phyloP scores from a whole-genome alignment of 768 basidiomycete genomes.

The Termitomyces bulborhizus region DNA sequence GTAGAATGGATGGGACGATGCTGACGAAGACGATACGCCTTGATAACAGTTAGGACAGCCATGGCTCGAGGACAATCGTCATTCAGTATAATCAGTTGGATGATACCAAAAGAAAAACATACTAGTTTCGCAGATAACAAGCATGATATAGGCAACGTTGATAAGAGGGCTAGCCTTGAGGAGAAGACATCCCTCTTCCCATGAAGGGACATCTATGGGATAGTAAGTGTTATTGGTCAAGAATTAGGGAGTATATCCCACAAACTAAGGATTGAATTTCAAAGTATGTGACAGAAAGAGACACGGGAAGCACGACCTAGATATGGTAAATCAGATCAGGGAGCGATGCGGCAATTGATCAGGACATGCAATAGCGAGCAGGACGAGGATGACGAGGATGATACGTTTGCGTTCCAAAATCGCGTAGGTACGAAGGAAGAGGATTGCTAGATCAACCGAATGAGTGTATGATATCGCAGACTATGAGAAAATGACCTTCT shows the following conservation, averaged over 20 bases:
- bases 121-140: constrained; percentile 36
- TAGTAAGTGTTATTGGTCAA: background rate
- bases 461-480: background rate
- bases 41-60: constrained; percentile 29
- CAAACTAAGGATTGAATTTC: constrained; percentile 30
- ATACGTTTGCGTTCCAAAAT: constrained; percentile 33
- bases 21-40: constrained; percentile 33
- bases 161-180: constrained; percentile 28
- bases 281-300: constrained; percentile 23
- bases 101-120: constrained; percentile 6
- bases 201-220: background rate
- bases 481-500: constrained; percentile 21
- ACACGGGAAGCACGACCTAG: constrained; percentile 26
- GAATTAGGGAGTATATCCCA: constrained; percentile 8
- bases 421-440: constrained; percentile 38
- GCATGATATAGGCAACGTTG: constrained; percentile 29
- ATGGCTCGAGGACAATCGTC: constrained; percentile 21
- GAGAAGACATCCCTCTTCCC: constrained; percentile 24
- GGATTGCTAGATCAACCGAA: constrained; percentile 21
- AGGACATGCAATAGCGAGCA: constrained; percentile 19
- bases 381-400: constrained; percentile 24
- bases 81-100: background rate
- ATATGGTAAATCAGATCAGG: background rate
- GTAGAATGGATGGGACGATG: background rate
- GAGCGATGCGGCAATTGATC: background rate